Evolutionary conservation across 192 early-diverging fungal species (phyloP), one percentile per base, ranked within the genome.

Genomic region (Coemansia sp.): DNA sequence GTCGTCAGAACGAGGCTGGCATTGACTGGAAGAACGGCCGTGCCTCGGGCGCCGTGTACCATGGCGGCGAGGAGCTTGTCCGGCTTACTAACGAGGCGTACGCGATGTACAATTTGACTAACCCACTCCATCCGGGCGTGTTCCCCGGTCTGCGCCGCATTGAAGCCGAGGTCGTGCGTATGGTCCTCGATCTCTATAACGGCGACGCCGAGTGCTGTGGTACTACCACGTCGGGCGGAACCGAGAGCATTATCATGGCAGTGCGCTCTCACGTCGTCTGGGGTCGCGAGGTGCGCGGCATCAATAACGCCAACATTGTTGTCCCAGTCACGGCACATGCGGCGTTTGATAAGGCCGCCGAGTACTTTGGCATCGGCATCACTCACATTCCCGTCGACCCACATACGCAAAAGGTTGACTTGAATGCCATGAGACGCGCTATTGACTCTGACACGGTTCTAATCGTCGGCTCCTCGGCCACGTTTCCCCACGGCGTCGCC

Each of bases 81-180:
- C 69, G 84, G 48, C 75, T 97, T 5, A 79, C 89, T 8, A 91
- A 88, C 40, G 85, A 92, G 63, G 94, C 95, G 6, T 98, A 93
- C 73, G 82, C 85, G 16, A 87, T 91, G 77, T 98, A 94, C 72
- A 86, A 89, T 11, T 76, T 92, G 31, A 74, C 91, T 54, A 98
- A 98, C 69, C 95, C 95, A 10, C 86, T 99, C 46, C 97, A 99
- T 67, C 95, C 97, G 3, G 95, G 95, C 51, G 87, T 97, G 54
- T 99, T 97, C 85, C 95, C 95, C 1, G 95, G 94, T 31, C 79
- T 95, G n/a, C 88, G 97, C 45, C 88, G 91, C 60, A 95, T 99
- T 88, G 97, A 99, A 73, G 93, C 95, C 46, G 97, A 99, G 72
- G 85, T 95, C 29, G 91, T 96, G 45, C 88, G 89, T 8, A 97